phyloP scores from a whole-genome alignment of 1,139 yeast species.

The Pichia sp. region DNA sequence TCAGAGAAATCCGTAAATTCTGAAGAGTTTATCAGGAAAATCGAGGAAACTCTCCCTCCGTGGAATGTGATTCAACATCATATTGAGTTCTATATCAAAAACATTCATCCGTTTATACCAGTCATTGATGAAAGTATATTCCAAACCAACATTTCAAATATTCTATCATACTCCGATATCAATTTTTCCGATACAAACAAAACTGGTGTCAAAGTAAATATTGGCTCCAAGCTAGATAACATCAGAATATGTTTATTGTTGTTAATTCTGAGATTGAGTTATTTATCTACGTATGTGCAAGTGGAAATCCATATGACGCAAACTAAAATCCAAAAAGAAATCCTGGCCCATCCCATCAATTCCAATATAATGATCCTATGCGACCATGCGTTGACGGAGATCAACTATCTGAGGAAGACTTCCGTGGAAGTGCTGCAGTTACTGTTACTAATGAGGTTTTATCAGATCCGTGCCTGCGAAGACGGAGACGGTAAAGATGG shows the following conservation, averaged over 20 bases:
- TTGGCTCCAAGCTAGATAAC: constrained; percentile 31
- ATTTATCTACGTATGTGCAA: constrained; percentile 10
- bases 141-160: constrained; percentile 16
- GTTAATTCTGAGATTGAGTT: constrained; percentile 34
- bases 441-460: constrained; percentile 31
- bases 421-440: constrained; percentile 30
- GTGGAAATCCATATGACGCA: neutral
- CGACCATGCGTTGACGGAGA: constrained; percentile 25
- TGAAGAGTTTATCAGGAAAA: constrained; percentile 3
- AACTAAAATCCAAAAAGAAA: neutral
- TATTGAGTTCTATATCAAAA: constrained; percentile 34
- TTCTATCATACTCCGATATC: constrained; percentile 16
- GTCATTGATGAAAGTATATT: constrained; percentile 38
- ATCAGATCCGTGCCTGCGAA: constrained; percentile 40
- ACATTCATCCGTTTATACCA: constrained; percentile 43
- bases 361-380: constrained; percentile 28
- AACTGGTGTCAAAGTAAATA: constrained; percentile 6
- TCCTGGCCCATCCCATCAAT: constrained; percentile 25
- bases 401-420: constrained; percentile 29
- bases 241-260: constrained; percentile 34
- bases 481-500: constrained; percentile 37
- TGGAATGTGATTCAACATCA: constrained; percentile 31
- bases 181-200: neutral
- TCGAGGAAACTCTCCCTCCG: constrained; percentile 30
- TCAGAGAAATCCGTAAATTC: neutral